Percentiles rank a stretch among this genome's conserved stretches.
phyloP scores from a whole-genome alignment of 1,139 yeast genomes.

The Chernovozyma sophiae-reginae region DNA sequence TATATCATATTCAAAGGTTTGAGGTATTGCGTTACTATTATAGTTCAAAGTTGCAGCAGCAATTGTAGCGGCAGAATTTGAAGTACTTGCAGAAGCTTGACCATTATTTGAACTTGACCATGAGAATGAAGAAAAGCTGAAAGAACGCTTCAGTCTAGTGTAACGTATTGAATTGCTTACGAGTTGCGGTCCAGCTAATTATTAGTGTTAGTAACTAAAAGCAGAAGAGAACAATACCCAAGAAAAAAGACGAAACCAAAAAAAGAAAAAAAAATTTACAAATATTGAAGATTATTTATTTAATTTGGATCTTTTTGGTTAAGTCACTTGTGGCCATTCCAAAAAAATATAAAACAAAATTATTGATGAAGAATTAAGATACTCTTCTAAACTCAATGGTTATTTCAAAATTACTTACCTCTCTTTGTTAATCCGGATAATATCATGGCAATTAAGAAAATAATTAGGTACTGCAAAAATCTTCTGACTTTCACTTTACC shows the following conservation, averaged over 20 bases:
- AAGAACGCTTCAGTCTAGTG: conserved; percentile 4
- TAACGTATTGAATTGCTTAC: conserved; percentile 1
- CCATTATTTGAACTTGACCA: conserved; percentile 14
- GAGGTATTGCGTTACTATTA: conserved; percentile 18
- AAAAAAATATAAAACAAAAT: too few species aligned
- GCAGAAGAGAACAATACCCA: neutral
- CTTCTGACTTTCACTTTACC: neutral
- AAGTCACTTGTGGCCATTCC: too few species aligned
- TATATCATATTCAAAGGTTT: conserved; percentile 42
- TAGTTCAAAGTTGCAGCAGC: conserved; percentile 16
- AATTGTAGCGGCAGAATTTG: conserved; percentile 14
- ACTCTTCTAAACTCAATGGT: too few species aligned
- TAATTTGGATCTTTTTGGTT: too few species aligned
- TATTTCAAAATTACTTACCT: conserved; percentile 8
- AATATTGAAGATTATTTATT: too few species aligned
- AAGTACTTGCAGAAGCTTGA: conserved; percentile 10
- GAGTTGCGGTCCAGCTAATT: conserved; percentile 3
- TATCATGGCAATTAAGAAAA: conserved; percentile 6
- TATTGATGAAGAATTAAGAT: too few species aligned
- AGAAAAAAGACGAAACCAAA: neutral
- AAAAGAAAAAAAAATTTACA: too few species aligned
- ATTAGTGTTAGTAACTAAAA: neutral
- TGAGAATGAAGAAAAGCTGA: conserved; percentile 7
- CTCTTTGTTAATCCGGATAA: conserved; percentile 7
- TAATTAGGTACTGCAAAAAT: conserved; percentile 3